These are phyloP conservation scores for Massarina eburnea DNA, from an alignment of 2,329 filamentous ascomycete species.

Conservation along the genomic window DNA sequence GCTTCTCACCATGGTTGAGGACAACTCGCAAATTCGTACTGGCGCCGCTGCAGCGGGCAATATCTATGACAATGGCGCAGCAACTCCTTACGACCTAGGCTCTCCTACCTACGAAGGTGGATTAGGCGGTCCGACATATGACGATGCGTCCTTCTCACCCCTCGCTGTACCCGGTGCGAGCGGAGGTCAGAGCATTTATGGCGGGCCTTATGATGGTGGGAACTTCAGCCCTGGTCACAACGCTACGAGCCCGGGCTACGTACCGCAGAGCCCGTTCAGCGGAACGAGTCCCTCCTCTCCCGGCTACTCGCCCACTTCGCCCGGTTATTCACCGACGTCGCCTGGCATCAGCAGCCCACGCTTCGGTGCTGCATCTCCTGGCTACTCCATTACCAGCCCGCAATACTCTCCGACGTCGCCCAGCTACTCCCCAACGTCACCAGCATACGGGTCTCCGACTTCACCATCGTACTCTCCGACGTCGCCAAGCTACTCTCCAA, in stretches of 20 bases:
- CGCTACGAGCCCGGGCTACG: conserved; percentile 65
- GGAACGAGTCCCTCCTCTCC: conserved; percentile 45
- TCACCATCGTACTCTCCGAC: conserved; percentile 57
- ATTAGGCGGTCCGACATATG: conserved; percentile 61
- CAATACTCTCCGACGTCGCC: conserved; percentile 48
- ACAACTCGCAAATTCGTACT: conserved; percentile 74
- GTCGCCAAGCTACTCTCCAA: conserved; percentile 55
- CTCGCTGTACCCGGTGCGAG: conserved; percentile 68
- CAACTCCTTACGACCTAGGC: conserved; percentile 85
- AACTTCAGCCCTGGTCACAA: conserved; percentile 68
- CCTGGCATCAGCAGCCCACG: conserved; percentile 60
- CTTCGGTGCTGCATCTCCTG: conserved; percentile 49
- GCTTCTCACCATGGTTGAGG: conserved; percentile 91
- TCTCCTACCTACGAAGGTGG: conserved; percentile 64
- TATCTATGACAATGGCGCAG: conserved; percentile 74
- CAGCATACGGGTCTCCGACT: conserved; percentile 57
- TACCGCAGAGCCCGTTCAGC: conserved; percentile 72
- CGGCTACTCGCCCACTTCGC: conserved; percentile 42
- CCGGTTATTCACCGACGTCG: conserved; percentile 42
- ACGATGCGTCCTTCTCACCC: conserved; percentile 69
- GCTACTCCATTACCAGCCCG: conserved; percentile 56
- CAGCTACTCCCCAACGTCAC: conserved; percentile 63
- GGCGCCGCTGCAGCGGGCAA: conserved; percentile 73
- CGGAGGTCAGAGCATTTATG: conserved; percentile 64
- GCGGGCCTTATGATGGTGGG: conserved; percentile 64